Evolutionary conservation across 257 asterid species (phyloP).

Genomic region (Solanum ossicruentum): DNA sequence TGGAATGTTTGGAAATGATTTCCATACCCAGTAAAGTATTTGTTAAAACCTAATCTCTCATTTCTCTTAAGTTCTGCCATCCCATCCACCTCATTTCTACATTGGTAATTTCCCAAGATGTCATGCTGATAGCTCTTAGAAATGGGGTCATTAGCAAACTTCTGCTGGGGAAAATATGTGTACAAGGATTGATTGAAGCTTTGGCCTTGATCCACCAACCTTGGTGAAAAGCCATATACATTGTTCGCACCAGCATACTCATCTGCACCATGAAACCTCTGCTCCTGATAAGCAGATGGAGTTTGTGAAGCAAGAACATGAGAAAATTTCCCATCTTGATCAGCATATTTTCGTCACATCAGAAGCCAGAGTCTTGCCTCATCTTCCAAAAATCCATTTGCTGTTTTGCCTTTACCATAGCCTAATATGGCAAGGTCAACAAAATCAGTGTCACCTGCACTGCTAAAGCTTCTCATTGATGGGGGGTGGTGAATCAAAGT

Average conservation of each 20-base stretch:
- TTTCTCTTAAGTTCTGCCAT: conserved; percentile 37
- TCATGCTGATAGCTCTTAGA: conserved; percentile 31
- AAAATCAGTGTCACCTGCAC: conserved; percentile 29
- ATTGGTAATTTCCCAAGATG: conserved; percentile 31
- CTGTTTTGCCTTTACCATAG: conserved; percentile 23
- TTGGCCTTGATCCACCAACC: conserved; percentile 31
- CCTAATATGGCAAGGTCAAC: conserved; percentile 40
- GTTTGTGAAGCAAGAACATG: conserved; percentile 24
- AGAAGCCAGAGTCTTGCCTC: conserved; percentile 57
- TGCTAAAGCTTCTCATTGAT: conserved; percentile 21
- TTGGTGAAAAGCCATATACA: conserved; percentile 33
- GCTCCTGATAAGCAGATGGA: conserved; percentile 31
- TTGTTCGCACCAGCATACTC: conserved; percentile 19
- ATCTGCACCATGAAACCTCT: conserved; percentile 22
- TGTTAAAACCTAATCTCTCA: conserved; percentile 45
- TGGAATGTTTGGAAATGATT: conserved; percentile 27
- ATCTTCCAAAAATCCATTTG: conserved; percentile 34
- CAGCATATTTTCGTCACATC: conserved; percentile 45
- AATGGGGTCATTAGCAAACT: conserved; percentile 26
- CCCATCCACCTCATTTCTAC: conserved; percentile 30
- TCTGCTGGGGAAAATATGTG: conserved; percentile 30
- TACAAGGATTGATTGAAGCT: conserved; percentile 26
- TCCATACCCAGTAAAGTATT: conserved; percentile 50
- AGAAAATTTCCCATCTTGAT: conserved; percentile 40
- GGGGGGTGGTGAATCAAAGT: conserved; percentile 31